Evolutionary conservation across 2,329 filamentous ascomycete species (phyloP).

Genomic region (Epichloe uncinata): DNA sequence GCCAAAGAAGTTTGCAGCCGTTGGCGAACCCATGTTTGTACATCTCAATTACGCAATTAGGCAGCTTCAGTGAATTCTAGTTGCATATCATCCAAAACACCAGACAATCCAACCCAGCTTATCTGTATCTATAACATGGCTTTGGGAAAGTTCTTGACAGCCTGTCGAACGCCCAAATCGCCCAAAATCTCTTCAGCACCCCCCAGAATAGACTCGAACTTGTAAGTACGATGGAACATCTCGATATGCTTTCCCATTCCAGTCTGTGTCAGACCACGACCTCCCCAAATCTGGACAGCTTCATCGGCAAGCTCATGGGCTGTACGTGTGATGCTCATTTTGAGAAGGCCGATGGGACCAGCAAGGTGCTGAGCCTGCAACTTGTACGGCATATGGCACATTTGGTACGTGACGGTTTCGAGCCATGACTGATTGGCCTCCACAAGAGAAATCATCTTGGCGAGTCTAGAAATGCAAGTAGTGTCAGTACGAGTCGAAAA

Average conservation of each 20-base stretch:
- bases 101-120: background rate
- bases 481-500: background rate
- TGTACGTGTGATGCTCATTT: conserved; percentile 62
- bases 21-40: background rate
- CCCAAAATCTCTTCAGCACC: conserved; percentile 74
- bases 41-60: background rate
- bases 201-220: conserved; percentile 71
- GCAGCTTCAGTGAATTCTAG: background rate
- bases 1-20: too few species aligned
- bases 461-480: conserved; percentile 37
- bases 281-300: conserved; percentile 75
- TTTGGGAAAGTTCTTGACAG: conserved; percentile 74
- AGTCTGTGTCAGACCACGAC: conserved; percentile 63
- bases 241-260: conserved; percentile 77
- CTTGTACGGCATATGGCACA: conserved; percentile 72
- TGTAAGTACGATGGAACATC: conserved; percentile 74
- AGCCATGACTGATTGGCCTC: conserved; percentile 81
- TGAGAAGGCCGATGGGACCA: conserved; percentile 71
- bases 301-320: conserved; percentile 78
- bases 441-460: conserved; percentile 72
- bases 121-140: conserved; percentile 51
- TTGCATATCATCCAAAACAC: background rate
- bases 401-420: conserved; percentile 74
- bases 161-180: conserved; percentile 72
- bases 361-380: conserved; percentile 63